Evolutionary conservation across 495 filamentous ascomycete species (phyloP).

Genomic region (Thozetella sp.): DNA sequence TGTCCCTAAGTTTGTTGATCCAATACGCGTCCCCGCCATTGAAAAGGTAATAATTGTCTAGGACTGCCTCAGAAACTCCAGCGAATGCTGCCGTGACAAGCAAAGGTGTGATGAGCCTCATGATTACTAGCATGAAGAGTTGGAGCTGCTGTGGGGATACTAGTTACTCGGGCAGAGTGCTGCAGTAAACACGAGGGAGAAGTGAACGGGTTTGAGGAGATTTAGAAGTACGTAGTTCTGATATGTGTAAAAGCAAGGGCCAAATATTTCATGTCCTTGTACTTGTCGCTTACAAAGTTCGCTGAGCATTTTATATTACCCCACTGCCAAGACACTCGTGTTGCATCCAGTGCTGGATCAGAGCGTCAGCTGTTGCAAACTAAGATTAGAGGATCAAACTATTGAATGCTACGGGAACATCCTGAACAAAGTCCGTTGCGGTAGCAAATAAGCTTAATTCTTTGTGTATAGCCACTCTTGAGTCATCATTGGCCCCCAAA

Average conservation of each 20-base stretch:
- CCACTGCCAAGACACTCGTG: too few relatives aligned
- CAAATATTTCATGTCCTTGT: not conserved
- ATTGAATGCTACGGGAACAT: not conserved
- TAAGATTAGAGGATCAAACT: not conserved
- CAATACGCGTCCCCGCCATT: not conserved
- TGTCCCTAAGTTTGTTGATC: slow-evolving; percentile 2
- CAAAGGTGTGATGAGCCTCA: not conserved
- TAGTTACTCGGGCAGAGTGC: not conserved
- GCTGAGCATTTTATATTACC: too few relatives aligned
- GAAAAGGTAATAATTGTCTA: slow-evolving; percentile 1
- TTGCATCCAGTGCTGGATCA: not conserved
- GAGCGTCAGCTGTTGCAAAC: not conserved
- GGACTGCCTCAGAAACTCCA: not conserved
- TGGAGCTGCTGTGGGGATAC: not conserved
- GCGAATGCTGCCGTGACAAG: not conserved
- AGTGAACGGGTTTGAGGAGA: not conserved
- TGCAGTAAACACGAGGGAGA: not conserved
- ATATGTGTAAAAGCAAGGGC: not conserved
- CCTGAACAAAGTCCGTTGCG: not conserved
- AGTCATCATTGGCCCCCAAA: too few relatives aligned
- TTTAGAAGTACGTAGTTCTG: not conserved
- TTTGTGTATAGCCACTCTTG: too few relatives aligned
- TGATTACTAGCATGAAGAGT: slow-evolving; percentile 1
- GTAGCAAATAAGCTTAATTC: not conserved
- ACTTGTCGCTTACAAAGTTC: too few relatives aligned